Conservation (phyloP, 208 protist species). For the Wallacemonas rigidus region DNA sequence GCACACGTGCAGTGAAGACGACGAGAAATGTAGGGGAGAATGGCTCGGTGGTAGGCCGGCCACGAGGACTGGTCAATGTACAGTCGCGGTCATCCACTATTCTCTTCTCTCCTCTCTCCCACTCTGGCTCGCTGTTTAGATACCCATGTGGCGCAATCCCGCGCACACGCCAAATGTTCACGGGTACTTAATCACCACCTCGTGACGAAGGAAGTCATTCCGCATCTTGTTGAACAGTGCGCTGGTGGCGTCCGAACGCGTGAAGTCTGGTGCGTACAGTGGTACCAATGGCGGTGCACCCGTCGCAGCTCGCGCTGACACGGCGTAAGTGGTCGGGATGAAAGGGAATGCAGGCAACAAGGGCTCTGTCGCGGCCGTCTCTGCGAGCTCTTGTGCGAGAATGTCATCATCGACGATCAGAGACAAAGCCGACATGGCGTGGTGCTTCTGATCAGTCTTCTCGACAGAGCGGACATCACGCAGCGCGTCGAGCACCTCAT, state of each 20-base stretch:
- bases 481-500: constrained; percentile 1
- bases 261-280: constrained; percentile 12
- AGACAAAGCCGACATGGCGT: neutral
- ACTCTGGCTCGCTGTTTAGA: neutral
- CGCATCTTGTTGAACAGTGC: constrained; percentile 5
- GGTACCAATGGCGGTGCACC: neutral
- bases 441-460: neutral
- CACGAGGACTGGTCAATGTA: too few relatives aligned
- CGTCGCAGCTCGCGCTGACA: too few relatives aligned
- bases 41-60: too few relatives aligned
- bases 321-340: neutral
- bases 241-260: neutral
- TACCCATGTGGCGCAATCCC: neutral
- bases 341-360: constrained; percentile 6
- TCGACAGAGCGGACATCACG: constrained; percentile 1
- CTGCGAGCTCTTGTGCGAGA: constrained; percentile 9
- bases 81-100: too few relatives aligned
- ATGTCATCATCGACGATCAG: neutral
- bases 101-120: too few relatives aligned
- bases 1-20: too few relatives aligned
- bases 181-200: constrained; percentile 15
- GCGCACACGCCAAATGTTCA: neutral
- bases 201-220: constrained; percentile 19
- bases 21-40: too few relatives aligned
- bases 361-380: neutral